Evolutionary conservation across 371 early-diverging fungal genomes (phyloP).

Genomic region (Mortierella sp.): DNA sequence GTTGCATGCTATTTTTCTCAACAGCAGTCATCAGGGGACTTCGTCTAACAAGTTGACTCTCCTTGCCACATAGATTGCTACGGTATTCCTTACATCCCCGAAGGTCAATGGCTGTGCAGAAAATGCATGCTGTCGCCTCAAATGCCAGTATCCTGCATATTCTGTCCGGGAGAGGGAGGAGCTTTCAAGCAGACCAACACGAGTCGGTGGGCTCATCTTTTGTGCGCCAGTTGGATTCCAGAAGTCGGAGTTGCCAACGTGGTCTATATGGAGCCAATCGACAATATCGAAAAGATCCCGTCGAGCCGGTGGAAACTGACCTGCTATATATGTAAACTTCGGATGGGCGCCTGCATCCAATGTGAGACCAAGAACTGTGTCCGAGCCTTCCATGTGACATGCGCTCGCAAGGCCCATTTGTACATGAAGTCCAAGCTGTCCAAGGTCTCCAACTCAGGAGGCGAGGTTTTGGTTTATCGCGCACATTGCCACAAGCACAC

Average conservation of each 20-base stretch:
- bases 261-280: slow-evolving; percentile 98
- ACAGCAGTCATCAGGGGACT: too few relatives aligned
- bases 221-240: slow-evolving; percentile 97
- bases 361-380: slow-evolving; percentile 93
- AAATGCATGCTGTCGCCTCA: slow-evolving; percentile 97
- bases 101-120: slow-evolving; percentile 99
- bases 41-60: not conserved
- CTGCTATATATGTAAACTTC: slow-evolving; percentile 91
- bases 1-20: not conserved
- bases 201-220: slow-evolving; percentile 96
- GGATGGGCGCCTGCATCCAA: slow-evolving; percentile 95
- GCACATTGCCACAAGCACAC: slow-evolving; percentile 90
- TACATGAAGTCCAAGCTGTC: slow-evolving; percentile 84
- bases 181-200: slow-evolving; percentile 97
- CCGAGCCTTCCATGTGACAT: slow-evolving; percentile 95
- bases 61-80: slow-evolving; percentile 88
- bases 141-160: slow-evolving; percentile 89
- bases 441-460: slow-evolving; percentile 66
- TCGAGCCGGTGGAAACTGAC: slow-evolving; percentile 89
- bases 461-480: slow-evolving; percentile 70
- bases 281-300: slow-evolving; percentile 89
- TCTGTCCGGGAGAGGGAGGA: slow-evolving; percentile 96
- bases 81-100: slow-evolving; percentile 99
- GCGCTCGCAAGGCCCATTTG: slow-evolving; percentile 90
- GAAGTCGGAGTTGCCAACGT: slow-evolving; percentile 93